Evolutionary conservation across 2,329 filamentous ascomycete genomes (phyloP).

Genomic region (Herpotrichia juniperi): DNA sequence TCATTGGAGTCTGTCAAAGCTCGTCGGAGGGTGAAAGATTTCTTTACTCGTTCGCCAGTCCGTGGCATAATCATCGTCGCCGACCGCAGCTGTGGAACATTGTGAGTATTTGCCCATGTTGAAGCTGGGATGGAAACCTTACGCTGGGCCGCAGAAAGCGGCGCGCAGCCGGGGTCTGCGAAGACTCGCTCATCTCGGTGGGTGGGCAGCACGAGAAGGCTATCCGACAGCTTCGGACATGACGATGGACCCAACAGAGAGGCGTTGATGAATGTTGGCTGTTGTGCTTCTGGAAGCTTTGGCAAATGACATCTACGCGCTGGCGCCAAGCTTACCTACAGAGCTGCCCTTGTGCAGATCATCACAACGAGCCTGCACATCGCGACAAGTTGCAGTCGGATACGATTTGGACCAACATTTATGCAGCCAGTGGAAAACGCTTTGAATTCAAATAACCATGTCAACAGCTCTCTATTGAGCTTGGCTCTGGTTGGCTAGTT

Average conservation of each 20-base stretch:
- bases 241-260: not conserved
- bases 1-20: slow-evolving; percentile 49
- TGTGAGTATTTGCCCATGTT: slow-evolving; percentile 23
- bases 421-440: too few species aligned
- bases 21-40: slow-evolving; percentile 75
- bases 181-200: slow-evolving; percentile 34
- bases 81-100: slow-evolving; percentile 67
- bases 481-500: not conserved
- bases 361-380: not conserved
- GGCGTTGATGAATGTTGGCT: not conserved
- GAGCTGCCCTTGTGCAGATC: not conserved
- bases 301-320: not conserved
- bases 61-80: slow-evolving; percentile 85
- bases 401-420: too few species aligned
- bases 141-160: slow-evolving; percentile 45
- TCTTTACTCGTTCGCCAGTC: slow-evolving; percentile 83
- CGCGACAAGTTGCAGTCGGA: not conserved
- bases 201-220: not conserved
- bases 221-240: slow-evolving; percentile 1
- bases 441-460: not conserved
- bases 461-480: not conserved
- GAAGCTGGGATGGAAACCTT: slow-evolving; percentile 18
- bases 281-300: not conserved
- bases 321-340: not conserved
- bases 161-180: slow-evolving; percentile 39